A percentile compares a stretch with the other conserved stretches of the same genome.
These are phyloP conservation scores for Leccinum subgranulosum DNA, from an alignment of 768 basidiomycete species.

Conservation along the genomic window DNA sequence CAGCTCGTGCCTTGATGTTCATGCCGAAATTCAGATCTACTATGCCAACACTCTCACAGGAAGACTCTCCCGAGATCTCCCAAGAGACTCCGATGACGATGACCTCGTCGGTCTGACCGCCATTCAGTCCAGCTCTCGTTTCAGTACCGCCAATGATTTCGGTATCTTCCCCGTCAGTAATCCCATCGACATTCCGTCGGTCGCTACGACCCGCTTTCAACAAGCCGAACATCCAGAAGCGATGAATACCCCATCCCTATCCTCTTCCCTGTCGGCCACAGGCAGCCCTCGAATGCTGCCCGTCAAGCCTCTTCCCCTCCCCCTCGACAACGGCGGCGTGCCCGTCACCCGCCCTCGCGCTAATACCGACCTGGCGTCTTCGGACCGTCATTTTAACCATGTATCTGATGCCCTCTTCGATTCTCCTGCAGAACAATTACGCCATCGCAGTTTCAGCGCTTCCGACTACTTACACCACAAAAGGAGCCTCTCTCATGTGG, in stretches of 20 bases:
- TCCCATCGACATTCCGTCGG: neutral
- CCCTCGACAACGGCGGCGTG: neutral
- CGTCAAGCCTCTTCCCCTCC: slow-evolving; percentile 6
- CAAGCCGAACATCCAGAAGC: neutral
- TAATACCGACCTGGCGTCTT: slow-evolving; percentile 20
- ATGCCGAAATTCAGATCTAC: slow-evolving; percentile 60
- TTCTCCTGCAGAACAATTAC: slow-evolving; percentile 6
- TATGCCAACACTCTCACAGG: slow-evolving; percentile 89
- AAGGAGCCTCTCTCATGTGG: slow-evolving; percentile 1
- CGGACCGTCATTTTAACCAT: slow-evolving; percentile 5
- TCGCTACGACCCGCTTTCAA: neutral
- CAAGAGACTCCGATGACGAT: slow-evolving; percentile 56
- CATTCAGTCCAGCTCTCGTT: slow-evolving; percentile 50
- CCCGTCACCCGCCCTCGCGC: slow-evolving; percentile 20
- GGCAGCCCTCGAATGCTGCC: neutral
- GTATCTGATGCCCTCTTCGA: slow-evolving; percentile 8
- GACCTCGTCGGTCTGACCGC: slow-evolving; percentile 52
- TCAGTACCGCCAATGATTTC: slow-evolving; percentile 46
- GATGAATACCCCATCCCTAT: neutral
- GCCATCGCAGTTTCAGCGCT: slow-evolving; percentile 20
- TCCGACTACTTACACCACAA: slow-evolving; percentile 2
- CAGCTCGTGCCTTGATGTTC: neutral
- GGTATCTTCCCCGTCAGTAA: slow-evolving; percentile 34
- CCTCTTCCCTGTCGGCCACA: neutral
- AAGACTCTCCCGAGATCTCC: slow-evolving; percentile 75